Base-by-base conservation (phyloP, 345 rosid genomes). In the Eutrema japonicum region DNA sequence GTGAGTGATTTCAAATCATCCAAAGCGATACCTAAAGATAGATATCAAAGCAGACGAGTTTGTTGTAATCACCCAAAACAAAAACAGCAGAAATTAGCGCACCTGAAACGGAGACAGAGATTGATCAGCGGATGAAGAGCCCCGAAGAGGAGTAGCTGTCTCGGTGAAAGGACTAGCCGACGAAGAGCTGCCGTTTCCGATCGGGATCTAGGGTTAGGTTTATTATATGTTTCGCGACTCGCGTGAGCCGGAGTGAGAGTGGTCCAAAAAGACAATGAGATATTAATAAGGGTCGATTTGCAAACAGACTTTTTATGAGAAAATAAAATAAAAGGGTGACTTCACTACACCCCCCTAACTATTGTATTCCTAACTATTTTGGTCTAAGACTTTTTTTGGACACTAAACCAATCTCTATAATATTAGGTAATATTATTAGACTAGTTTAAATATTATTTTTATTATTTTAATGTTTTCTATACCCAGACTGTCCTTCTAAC, bases 201-300 rank as follows among this genome's bases (percentile, higher is more conserved):
- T 57, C 30, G 10, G 46, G 72, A 74, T 49, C 78, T 74, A 74
- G 72, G 78, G 67, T 58, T 66, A 40, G 67, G 72, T 48, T 66
- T 65, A 66, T 45, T 43, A 32, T 32, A 32, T 54, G 49, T 35
- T 46, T 13, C 2, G 47, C 32, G 77, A 65, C 59, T 74, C 72
- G 78, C 2, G 72, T 16, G 53, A 38, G 77, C 16, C 59, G 35
- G 41, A 14, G 64, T 53, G 58, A 73, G 56, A 16, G 55, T 1
- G 66, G 66, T 9, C 10, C 2, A 2, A 30, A 30, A 5, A 32
- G 36, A 57, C 13, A 66, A 57, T 2, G 46, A 6, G 2, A 11
- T 18, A 2, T 30, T 66, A 38, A 48, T 56, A 66, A 4, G 61
- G 72, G 14, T 48, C 10, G 8, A 29, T 30, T 47, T 57, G 66